phyloP scores from a whole-genome alignment of 306 rosid species.

The Sechiopsis laciniata region DNA sequence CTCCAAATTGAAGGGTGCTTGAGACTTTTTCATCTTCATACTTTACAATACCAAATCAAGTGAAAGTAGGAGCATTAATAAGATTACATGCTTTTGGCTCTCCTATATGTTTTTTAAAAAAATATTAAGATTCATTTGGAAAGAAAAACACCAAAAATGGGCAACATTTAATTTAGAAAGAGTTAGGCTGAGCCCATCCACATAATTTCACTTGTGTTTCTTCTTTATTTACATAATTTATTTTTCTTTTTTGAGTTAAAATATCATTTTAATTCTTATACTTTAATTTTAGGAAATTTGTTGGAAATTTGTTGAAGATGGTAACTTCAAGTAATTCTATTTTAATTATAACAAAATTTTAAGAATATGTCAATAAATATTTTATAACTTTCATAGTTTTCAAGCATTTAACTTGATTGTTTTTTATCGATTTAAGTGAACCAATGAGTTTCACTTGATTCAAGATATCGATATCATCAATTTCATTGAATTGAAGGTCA shows the following conservation, averaged over 20 bases:
- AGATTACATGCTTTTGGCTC: neutral
- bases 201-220: neutral
- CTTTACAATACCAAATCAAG: conserved; percentile 7
- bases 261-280: too few relatives aligned
- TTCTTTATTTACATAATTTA: neutral
- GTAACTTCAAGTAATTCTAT: too few relatives aligned
- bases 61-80: neutral
- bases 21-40: neutral
- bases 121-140: neutral
- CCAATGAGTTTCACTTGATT: too few relatives aligned
- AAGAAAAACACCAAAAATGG: conserved; percentile 6
- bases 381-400: too few relatives aligned
- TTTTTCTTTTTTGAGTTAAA: neutral
- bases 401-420: too few relatives aligned
- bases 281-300: too few relatives aligned
- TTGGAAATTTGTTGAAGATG: too few relatives aligned
- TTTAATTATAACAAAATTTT: too few relatives aligned
- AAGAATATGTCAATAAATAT: too few relatives aligned
- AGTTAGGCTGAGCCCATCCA: neutral
- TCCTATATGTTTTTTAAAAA: neutral
- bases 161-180: conserved; percentile 1
- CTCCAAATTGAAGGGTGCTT: conserved; percentile 1
- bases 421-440: too few relatives aligned
- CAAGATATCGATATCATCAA: too few relatives aligned
- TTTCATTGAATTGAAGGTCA: too few relatives aligned